Evolutionary conservation across 176 grass and related monocot genomes (phyloP).

Genomic region (Oryza nivara): DNA sequence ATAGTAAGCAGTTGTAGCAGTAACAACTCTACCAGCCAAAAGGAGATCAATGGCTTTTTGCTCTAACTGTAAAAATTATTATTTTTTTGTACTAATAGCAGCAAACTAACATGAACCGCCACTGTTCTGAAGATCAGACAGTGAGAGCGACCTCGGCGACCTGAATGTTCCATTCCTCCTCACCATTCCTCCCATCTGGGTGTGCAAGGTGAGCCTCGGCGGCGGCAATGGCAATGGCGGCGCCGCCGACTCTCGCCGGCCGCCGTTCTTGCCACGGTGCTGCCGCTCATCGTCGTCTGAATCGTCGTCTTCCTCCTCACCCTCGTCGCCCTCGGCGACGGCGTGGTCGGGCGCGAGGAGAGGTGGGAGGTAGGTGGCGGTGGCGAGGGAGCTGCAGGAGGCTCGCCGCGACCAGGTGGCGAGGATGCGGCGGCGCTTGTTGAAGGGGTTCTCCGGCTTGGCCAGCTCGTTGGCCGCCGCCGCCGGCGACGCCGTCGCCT

Average conservation of each 20-base stretch:
- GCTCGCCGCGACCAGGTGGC: constrained; percentile 61
- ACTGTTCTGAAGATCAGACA: constrained; percentile 65
- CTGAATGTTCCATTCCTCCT: constrained; percentile 44
- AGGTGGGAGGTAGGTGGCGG: constrained; percentile 53
- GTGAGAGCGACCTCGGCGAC: constrained; percentile 65
- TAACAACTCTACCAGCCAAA: constrained; percentile 35
- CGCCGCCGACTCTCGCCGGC: constrained; percentile 8
- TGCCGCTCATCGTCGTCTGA: constrained; percentile 10
- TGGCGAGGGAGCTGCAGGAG: constrained; percentile 68
- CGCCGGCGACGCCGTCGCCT: constrained; percentile 42
- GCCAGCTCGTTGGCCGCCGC: constrained; percentile 57
- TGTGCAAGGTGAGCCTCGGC: neutral
- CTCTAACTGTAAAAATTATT: constrained; percentile 19
- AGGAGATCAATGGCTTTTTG: neutral
- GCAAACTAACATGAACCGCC: constrained; percentile 11
- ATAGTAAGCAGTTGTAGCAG: constrained; percentile 10
- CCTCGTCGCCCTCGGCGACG: constrained; percentile 62
- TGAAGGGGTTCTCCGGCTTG: constrained; percentile 88
- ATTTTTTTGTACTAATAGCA: neutral
- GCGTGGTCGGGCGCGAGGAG: constrained; percentile 49
- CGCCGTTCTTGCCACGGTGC: constrained; percentile 44
- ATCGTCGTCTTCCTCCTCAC: constrained; percentile 44
- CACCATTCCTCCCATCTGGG: constrained; percentile 27
- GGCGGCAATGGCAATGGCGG: constrained; percentile 50
- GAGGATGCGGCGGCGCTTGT: constrained; percentile 80